Evolutionary conservation across 805 yeast species (phyloP), one percentile per base, ranked within the genome.

Genomic region (Tetrapisispora nanseiensis): DNA sequence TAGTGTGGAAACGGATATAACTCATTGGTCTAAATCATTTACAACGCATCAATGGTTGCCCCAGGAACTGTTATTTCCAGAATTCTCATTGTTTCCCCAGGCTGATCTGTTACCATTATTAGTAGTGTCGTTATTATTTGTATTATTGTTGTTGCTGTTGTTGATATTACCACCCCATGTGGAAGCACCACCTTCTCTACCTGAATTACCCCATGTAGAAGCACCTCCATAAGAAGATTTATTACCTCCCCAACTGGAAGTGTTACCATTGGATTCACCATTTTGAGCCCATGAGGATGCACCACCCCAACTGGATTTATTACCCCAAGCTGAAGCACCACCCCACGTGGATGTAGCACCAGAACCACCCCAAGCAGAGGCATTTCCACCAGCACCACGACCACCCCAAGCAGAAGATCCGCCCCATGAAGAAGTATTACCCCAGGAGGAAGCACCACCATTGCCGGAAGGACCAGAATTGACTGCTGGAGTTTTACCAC

Each of bases 251-350:
- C 74, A 72, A 62, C 71, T 66, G 9, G 72, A 59, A 48, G 78
- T 70, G 19, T 70, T 65, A 26, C 69, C 66, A 19, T 72, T 72
- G 22, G 50, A 19, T 29, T 60, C 65, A 30, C 63, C 64, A 26
- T 65, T 63, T 13, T 66, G 59, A 11, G 63, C 65, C 67, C 68
- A 55, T 21, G 76, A 69, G 3, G 77, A 71, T 7, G 75, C 74
- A 19, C 75, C 75, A 46, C 72, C 72, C 66, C 70, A 68, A 39
- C 51, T 52, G 10, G 63, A 59, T 40, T 57, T 59, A 43, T 55
- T 59, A 40, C 63, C 64, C 65, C 65, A 61, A 21, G 62, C 55
- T 30, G 61, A 61, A 42, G 52, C 66, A 56, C 63, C 75, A 53
- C 65, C 67, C 66, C 65, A 48, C 34, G 62, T 56, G 30, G 66